A percentile compares a stretch with the other conserved stretches of the same genome.
phyloP scores from a whole-genome alignment of 345 rosid genomes.

The Ceriops zippeliana region DNA sequence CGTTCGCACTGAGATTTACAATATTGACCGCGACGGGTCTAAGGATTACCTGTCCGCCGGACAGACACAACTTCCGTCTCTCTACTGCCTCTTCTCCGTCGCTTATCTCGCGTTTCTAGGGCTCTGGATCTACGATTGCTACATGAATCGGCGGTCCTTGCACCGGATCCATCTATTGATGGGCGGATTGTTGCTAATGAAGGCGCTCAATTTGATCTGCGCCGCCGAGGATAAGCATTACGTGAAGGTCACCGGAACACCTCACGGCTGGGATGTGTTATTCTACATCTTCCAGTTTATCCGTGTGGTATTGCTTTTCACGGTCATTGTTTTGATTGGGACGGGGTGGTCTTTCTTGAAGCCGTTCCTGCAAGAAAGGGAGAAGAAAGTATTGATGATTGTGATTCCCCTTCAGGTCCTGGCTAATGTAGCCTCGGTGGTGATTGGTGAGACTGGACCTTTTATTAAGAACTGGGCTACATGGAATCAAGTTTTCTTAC shows the following conservation, averaged over 20 bases:
- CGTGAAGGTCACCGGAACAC: slow-evolving; percentile 86
- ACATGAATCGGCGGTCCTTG: slow-evolving; percentile 43
- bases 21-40: slow-evolving; percentile 55
- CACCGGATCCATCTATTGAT: slow-evolving; percentile 88
- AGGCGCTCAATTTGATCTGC: slow-evolving; percentile 82
- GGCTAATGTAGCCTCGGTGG: slow-evolving; percentile 83
- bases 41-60: slow-evolving; percentile 79
- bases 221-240: slow-evolving; percentile 88
- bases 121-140: slow-evolving; percentile 61
- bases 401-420: slow-evolving; percentile 95
- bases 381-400: slow-evolving; percentile 94
- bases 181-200: slow-evolving; percentile 70
- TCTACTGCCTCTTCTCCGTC: slow-evolving; percentile 53
- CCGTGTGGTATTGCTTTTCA: slow-evolving; percentile 82
- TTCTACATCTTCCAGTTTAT: slow-evolving; percentile 88
- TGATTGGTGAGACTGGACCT: slow-evolving; percentile 92
- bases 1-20: slow-evolving; percentile 70
- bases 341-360: slow-evolving; percentile 98
- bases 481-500: slow-evolving; percentile 88
- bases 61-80: slow-evolving; percentile 65
- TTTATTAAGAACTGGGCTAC: slow-evolving; percentile 84
- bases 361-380: slow-evolving; percentile 91
- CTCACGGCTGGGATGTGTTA: slow-evolving; percentile 94
- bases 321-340: slow-evolving; percentile 89
- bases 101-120: slow-evolving; percentile 56